Conservation (phyloP, 2,329 filamentous ascomycete genomes). For the Xylaria hypoxylon region DNA sequence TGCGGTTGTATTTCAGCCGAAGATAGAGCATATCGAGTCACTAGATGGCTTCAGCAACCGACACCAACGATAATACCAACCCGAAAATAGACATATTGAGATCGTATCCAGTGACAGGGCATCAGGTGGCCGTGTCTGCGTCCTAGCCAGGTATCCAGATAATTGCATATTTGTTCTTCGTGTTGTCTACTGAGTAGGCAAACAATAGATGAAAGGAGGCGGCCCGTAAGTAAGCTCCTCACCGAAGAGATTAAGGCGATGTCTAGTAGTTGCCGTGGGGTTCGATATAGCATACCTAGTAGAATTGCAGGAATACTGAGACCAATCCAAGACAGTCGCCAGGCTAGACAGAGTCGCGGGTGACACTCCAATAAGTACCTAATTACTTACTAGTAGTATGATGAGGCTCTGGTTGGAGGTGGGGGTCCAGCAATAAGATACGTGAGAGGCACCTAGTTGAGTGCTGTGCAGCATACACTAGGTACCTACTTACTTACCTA, state of each 20-base stretch:
- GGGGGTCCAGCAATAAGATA: too few relatives aligned
- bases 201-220: not conserved
- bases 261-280: too few relatives aligned
- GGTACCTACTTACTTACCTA: not conserved
- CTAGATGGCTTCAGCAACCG: not conserved
- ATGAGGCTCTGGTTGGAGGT: too few relatives aligned
- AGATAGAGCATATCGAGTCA: not conserved
- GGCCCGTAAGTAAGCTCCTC: not conserved
- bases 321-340: too few relatives aligned
- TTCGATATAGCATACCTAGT: too few relatives aligned
- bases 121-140: not conserved
- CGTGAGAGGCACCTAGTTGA: too few relatives aligned
- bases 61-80: not conserved
- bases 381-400: too few relatives aligned
- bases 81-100: not conserved
- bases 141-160: slow-evolving; percentile 9
- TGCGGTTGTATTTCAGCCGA: not conserved
- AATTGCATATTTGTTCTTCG: not conserved
- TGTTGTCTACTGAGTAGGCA: slow-evolving; percentile 8
- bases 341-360: too few relatives aligned
- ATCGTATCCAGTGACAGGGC: not conserved
- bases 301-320: too few relatives aligned
- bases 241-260: slow-evolving; percentile 12
- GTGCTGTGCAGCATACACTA: not conserved
- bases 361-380: too few relatives aligned